Base-by-base conservation (phyloP, 179 eudicot genomes). In the Silene vulgaris region DNA sequence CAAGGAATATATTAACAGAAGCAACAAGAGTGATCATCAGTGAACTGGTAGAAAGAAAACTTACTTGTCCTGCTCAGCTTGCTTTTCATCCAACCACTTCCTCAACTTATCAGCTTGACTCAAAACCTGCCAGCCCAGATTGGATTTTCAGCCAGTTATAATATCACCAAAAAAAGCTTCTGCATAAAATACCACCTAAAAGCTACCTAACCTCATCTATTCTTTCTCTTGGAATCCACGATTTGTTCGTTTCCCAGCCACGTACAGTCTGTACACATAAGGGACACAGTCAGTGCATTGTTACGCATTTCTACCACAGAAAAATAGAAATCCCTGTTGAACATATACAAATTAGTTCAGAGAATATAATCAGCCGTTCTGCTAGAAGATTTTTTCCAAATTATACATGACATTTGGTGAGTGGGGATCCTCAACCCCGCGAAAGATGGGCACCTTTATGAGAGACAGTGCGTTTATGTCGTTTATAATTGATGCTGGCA, bases 171-270 rank as follows among this genome's bases (percentile, higher is more conserved):
- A 23, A 28, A 69, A 29, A 70, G 73, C 73, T 23, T 1, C 5
- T 52, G 37, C 21, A 71, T 2, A 32, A 35, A 23, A 16, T 26
- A 59, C 20, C 37, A 12, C 43, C 19, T 23, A 50, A 50, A 74
- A 74, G 64, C 45, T 54, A 17, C 60, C 37, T 29, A 74, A 60
- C 99, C 97, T 95, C 90, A 59, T 92, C 93, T 21, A 88, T 88
- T 85, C 80, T 90, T 56, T 89, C 89, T 76, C 76, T 92, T 37
- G 97, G 92, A 79, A 94, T 86, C 97, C 98, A 94, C 65, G 96
- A 76, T 78, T 92, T 94, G 40, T 89, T 82, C 16, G 72, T 82
- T 78, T 90, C 92, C 98, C 96, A 94, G 76, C 86, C 86, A 52
- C 76, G 84, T 56, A 89, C 90, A 76, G 85, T 92, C 98, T 94